phyloP scores from a whole-genome alignment of 768 basidiomycete species.

The Cystobasidium tubakii region DNA sequence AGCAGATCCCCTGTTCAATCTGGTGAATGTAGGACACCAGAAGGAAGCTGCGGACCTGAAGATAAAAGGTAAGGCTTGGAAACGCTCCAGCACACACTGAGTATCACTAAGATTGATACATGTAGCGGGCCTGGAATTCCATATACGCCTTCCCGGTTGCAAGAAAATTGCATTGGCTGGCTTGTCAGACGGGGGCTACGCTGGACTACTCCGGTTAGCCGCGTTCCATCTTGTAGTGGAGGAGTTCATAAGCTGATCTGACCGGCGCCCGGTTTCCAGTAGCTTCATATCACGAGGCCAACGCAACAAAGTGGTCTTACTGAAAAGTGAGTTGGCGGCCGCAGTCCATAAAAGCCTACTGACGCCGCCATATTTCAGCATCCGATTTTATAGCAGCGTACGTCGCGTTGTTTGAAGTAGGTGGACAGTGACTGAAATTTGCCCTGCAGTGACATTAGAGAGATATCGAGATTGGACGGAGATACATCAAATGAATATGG shows the following conservation, averaged over 20 bases:
- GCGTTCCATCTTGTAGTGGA: background rate
- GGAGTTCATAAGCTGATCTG: background rate
- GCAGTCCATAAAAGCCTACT: too few relatives aligned
- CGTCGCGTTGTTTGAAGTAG: too few relatives aligned
- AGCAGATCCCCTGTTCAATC: background rate
- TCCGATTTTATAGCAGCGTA: background rate
- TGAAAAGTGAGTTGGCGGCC: conserved; percentile 10
- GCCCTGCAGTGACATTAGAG: background rate
- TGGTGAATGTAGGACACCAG: background rate
- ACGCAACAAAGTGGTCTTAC: background rate
- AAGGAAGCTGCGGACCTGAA: conserved; percentile 11
- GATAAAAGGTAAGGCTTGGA: background rate
- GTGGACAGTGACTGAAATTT: too few relatives aligned
- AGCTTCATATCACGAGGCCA: background rate
- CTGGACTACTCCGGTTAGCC: background rate
- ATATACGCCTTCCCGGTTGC: background rate
- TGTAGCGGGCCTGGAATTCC: background rate
- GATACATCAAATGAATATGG: background rate
- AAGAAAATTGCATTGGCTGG: background rate
- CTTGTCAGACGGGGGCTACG: background rate
- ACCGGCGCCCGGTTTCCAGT: background rate
- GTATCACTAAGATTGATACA: too few relatives aligned
- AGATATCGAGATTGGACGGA: background rate
- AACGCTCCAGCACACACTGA: too few relatives aligned
- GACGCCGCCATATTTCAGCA: too few relatives aligned